phyloP scores from a whole-genome alignment of 257 asterid genomes.

The Fraxinus quadrangulata region DNA sequence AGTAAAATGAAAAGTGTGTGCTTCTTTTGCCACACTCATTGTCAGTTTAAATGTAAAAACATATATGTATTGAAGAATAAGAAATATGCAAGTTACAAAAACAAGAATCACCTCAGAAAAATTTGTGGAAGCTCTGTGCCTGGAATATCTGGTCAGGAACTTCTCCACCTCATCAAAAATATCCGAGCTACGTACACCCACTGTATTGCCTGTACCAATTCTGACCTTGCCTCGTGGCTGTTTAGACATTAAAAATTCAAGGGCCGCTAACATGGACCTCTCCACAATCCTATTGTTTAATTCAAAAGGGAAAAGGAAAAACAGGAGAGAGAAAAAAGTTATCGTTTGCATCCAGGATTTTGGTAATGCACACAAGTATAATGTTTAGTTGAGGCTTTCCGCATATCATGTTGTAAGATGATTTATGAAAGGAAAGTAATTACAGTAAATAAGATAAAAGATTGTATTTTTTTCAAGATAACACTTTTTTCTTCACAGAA shows the following conservation, averaged over 20 bases:
- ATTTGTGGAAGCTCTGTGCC: slow-evolving; percentile 45
- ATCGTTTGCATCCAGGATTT: too few relatives aligned
- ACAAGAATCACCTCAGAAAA: slow-evolving; percentile 45
- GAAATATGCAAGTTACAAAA: neutral
- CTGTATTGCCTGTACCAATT: slow-evolving; percentile 70
- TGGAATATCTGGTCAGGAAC: slow-evolving; percentile 67
- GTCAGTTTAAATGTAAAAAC: neutral
- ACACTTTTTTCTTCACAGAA: neutral
- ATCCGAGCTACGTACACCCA: slow-evolving; percentile 58
- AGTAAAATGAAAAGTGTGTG: neutral
- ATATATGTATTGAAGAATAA: neutral
- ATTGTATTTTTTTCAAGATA: neutral
- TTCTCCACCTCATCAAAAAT: slow-evolving; percentile 74
- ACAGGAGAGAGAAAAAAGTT: neutral
- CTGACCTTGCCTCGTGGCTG: slow-evolving; percentile 76
- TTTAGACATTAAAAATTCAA: slow-evolving; percentile 87
- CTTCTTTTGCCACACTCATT: neutral
- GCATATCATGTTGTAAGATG: neutral
- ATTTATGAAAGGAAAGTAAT: neutral
- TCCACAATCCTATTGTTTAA: slow-evolving; percentile 54
- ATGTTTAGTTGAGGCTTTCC: neutral
- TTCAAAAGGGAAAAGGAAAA: neutral
- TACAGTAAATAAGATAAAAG: neutral
- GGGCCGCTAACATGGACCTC: slow-evolving; percentile 79
- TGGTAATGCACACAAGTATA: neutral